Base-by-base conservation (phyloP, 1,284 basidiomycete species). In the Ustilago sp. region DNA sequence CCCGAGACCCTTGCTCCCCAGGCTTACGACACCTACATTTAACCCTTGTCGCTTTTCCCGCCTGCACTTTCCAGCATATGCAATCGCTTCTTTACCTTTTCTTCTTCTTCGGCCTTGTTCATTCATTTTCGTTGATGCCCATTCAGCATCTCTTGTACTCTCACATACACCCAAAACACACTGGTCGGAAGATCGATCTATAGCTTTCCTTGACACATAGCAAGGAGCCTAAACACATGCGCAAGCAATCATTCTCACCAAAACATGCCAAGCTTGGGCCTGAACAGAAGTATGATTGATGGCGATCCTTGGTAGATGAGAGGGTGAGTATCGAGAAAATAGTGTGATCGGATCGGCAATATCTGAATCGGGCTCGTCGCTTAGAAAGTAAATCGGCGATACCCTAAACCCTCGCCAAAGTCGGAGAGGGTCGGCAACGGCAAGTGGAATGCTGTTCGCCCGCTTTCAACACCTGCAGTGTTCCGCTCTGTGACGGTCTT, bases 1-100 rank as follows among this genome's bases (percentile, higher is more conserved):
- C 94, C 96, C 68, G 93, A 96, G 89, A 98, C 96, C 73, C 93
- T 99, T 88, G 91, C 90, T 76, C 94, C 95, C 85, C 90, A 94
- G 85, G 91, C 91, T 83, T 98, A 89, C 88, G 87, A 88, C 77
- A 87, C 86, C 63, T 81, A 82, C 79, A 83, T 85, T 68, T 84
- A 83, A 86, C 64, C 64, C 63, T 74, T 32, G 41, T 41, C 55
- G 47, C 34, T 15, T 34, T n/a, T 31, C 34, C 51, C 31, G 23
- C 23, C 23, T 28, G 23, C 23, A 28, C 39, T 38, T 31, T 39
- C 35, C 51, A 54, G 60, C 60, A 68, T 59, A 39, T 62, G 65
- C 59, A 63, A 45, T 28, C 43, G 43, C 23, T 45, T 45, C 61
- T 31, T 35, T 41, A 13, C 19, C 41, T 54, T n/a, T 57, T 45